These are phyloP conservation scores for Alternaria infectoria DNA, from an alignment of 2,329 filamentous ascomycete species.

Conservation along the genomic window DNA sequence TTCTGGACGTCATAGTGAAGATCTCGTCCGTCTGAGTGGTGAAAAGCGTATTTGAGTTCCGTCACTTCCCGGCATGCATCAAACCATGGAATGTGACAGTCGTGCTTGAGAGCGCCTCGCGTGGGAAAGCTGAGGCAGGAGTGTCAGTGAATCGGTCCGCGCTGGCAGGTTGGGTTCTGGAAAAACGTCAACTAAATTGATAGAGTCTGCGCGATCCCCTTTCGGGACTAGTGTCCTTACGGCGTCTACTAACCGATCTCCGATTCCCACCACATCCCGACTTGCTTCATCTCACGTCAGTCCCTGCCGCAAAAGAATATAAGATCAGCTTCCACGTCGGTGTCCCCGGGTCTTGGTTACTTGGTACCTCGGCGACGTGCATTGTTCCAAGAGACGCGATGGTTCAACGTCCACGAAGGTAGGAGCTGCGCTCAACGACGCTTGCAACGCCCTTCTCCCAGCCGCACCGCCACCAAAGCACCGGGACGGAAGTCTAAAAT, in stretches of 20 bases:
- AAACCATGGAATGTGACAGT: neutral
- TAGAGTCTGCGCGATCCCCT: neutral
- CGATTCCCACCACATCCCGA: neutral
- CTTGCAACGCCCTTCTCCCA: neutral
- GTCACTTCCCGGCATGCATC: neutral
- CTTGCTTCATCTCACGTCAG: neutral
- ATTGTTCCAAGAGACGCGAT: neutral
- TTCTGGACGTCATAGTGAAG: slow-evolving; percentile 3
- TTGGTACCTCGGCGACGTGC: neutral
- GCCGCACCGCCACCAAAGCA: slow-evolving; percentile 2
- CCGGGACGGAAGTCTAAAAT: slow-evolving; percentile 3
- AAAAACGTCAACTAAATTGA: neutral
- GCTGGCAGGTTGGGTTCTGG: neutral
- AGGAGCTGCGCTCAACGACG: too few relatives aligned
- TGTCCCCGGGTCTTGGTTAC: neutral
- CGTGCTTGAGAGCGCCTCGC: neutral
- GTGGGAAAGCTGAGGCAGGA: neutral
- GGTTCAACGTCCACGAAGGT: neutral
- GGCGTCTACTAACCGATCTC: neutral
- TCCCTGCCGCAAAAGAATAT: neutral
- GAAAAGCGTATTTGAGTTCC: neutral
- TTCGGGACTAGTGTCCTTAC: neutral
- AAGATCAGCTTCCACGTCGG: neutral
- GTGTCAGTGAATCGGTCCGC: neutral
- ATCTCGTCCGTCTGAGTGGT: neutral